phyloP scores from a whole-genome alignment of 495 filamentous ascomycete species.

The Cladorrhinum samala region DNA sequence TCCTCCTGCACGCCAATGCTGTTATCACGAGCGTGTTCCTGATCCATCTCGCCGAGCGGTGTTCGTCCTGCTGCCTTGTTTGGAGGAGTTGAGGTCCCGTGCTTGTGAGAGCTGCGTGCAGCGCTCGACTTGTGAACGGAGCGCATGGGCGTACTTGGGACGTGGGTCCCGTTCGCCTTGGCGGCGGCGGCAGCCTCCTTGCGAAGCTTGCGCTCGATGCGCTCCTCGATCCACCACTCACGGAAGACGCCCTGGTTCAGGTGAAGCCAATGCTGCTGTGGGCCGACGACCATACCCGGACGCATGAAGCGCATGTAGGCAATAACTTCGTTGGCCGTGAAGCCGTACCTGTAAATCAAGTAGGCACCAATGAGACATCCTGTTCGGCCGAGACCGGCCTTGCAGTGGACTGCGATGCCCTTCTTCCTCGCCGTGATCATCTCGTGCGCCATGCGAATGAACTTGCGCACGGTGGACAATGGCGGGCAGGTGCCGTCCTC shows the following conservation, averaged over 20 bases:
- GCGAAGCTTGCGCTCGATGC: constrained; percentile 54
- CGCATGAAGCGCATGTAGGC: constrained; percentile 99
- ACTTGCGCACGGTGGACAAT: constrained; percentile 75
- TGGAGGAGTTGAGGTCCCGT: constrained; percentile 68
- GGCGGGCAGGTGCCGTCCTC: constrained; percentile 96
- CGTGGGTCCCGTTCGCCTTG: constrained; percentile 33
- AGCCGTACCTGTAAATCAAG: constrained; percentile 95
- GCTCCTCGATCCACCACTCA: constrained; percentile 96
- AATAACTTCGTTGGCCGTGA: constrained; percentile 97
- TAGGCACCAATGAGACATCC: constrained; percentile 94
- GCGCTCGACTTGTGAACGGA: constrained; percentile 53
- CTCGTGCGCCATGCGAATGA: constrained; percentile 90
- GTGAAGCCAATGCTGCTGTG: constrained; percentile 99
- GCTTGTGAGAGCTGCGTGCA: constrained; percentile 45
- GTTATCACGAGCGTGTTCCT: constrained; percentile 54
- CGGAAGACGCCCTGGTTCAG: constrained; percentile 94
- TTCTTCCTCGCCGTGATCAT: constrained; percentile 83
- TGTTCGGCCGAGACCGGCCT: constrained; percentile 93
- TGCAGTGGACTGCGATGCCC: constrained; percentile 95
- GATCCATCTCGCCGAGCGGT: constrained; percentile 83
- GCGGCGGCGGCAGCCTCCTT: constrained; percentile 38
- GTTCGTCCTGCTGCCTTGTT: constrained; percentile 69
- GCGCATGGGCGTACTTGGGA: constrained; percentile 69
- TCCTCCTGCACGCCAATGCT: constrained; percentile 61
- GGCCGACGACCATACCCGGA: constrained; percentile 97